Evolutionary conservation across 768 basidiomycete genomes (phyloP), one percentile per base, ranked within the genome.

Genomic region (Amanita jacksonii): DNA sequence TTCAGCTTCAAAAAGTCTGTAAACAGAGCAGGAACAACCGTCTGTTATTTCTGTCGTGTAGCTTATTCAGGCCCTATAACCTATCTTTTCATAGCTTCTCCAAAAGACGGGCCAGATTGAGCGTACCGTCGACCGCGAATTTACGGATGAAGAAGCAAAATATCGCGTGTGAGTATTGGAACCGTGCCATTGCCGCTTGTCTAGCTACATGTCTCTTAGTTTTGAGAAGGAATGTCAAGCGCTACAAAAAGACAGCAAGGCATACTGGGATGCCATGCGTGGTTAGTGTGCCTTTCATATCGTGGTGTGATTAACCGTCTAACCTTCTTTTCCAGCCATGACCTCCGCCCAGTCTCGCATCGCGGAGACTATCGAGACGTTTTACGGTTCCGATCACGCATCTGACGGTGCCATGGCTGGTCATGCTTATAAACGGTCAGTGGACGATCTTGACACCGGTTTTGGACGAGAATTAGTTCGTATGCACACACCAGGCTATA

Each of bases 31-130:
- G 89, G 90, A 41, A 97, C 93, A 10, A 92, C 88, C 52, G 81
- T 89, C 61, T 55, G 76, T 56, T 41, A 33, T 38, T 42, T 15
- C 33, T 49, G 43, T 39, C 46, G 35, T 34, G 27, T 41, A 33
- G 43, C 44, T 8, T 30, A 45, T 43, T 43, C 45, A 51, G 46
- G 52, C 38, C 47, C 49, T 47, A 51, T 31, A 41, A 48, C 30
- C 38, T 40, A 30, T 44, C 51, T 32, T 25, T 40, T n/a, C n/a
- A 33, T 57, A 91, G 87, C 74, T 98, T 54, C 74, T 94, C 61
- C 93, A 97, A 72, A 97, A 97, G 78, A 94, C 93, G 1, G 94
- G 94, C 45, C 93, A 97, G 65, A 90, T 98, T 48, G 94, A 98
- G 60, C 74, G 92, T 22, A 98, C 94, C 0, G 77, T 96, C 19